Evolutionary conservation across 352 stramenopile genomes (phyloP), one percentile per base, ranked within the genome.

Genomic region (Globisporangium perplexum): DNA sequence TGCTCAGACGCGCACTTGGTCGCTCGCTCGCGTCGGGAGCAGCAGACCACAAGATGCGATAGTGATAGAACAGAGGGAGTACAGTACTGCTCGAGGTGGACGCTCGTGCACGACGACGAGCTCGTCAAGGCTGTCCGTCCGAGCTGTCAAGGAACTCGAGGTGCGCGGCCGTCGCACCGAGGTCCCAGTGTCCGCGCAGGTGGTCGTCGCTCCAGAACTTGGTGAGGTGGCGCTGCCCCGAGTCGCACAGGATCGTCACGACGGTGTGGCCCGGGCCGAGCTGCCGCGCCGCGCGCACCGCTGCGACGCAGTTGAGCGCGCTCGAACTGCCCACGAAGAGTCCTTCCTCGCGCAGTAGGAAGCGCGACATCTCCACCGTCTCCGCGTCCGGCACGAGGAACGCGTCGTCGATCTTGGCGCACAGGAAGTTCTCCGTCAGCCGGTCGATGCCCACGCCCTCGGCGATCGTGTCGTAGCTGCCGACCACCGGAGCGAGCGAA

Each of bases 371-470:
- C 55, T 98, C 84, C 5, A 99, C 86, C 10, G 96, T 96, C 66
- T 99, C 93, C 61, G 98, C 79, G 80, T 99, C 95, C 2, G 78
- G 83, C 42, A 98, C 91, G 50, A 73, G 70, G 67, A 93, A 85
- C 10, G 88, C 88, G 58, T 91, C 83, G 60, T 97, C 89, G 50
- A 96, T 86, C 31, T 88, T 72, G 12, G 95, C 96, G 11, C 86
- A 72, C 24, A 81, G 55, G 63, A 99, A 98, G 69, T 99, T 99
- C 31, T 86, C 74, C 10, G 96, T 99, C 48, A 99, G 64, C 15
- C 97, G 92, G 71, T 99, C 96, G 51, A 99, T 93, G 54, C 97
- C 97, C 42, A 99, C 97, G 24, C 97, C 97, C 72, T 99, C 97
- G 2, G 91, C 93, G 53, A 99, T 88, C 36, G 95, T 98, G 71